Percentiles rank a stretch among this genome's conserved stretches.
Evolutionary conservation across 164 flowering plant species (phyloP).

Genomic region (Litsea cubeba): DNA sequence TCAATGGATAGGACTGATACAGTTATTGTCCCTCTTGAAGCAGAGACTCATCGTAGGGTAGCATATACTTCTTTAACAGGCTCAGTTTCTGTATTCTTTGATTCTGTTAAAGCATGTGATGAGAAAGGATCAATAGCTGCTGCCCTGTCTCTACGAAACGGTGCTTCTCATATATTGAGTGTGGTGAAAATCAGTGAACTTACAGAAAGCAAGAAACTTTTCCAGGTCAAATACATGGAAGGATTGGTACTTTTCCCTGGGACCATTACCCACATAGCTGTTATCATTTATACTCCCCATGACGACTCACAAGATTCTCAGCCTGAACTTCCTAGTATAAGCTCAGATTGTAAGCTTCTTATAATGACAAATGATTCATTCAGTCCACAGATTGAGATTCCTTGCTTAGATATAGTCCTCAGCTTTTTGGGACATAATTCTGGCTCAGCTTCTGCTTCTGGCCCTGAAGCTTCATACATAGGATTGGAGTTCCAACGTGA

Average conservation of each 20-base stretch:
- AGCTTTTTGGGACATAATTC: slow-evolving; percentile 27
- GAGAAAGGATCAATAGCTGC: slow-evolving; percentile 24
- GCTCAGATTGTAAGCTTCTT: slow-evolving; percentile 39
- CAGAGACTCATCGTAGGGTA: slow-evolving; percentile 30
- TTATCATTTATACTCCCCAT: slow-evolving; percentile 29
- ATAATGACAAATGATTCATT: slow-evolving; percentile 61
- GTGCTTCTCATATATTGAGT: slow-evolving; percentile 40
- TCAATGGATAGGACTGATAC: slow-evolving; percentile 38
- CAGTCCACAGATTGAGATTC: slow-evolving; percentile 47
- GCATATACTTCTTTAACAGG: slow-evolving; percentile 21
- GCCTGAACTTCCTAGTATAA: slow-evolving; percentile 17
- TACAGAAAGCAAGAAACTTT: slow-evolving; percentile 25
- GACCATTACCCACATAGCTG: slow-evolving; percentile 49
- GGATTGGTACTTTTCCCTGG: slow-evolving; percentile 69
- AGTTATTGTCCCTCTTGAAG: slow-evolving; percentile 67
- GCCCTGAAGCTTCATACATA: slow-evolving; percentile 14
- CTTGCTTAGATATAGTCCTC: slow-evolving; percentile 44
- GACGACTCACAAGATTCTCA: slow-evolving; percentile 13
- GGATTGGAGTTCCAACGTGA: slow-evolving; percentile 15
- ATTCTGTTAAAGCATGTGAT: slow-evolving; percentile 35
- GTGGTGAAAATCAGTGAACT: slow-evolving; percentile 48
- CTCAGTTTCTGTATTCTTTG: slow-evolving; percentile 44
- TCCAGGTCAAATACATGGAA: slow-evolving; percentile 48
- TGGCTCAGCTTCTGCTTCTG: slow-evolving; percentile 5
- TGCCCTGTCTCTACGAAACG: slow-evolving; percentile 49